Evolutionary conservation across 805 yeast genomes (phyloP).

Genomic region (Yarrowia yakushimensis): DNA sequence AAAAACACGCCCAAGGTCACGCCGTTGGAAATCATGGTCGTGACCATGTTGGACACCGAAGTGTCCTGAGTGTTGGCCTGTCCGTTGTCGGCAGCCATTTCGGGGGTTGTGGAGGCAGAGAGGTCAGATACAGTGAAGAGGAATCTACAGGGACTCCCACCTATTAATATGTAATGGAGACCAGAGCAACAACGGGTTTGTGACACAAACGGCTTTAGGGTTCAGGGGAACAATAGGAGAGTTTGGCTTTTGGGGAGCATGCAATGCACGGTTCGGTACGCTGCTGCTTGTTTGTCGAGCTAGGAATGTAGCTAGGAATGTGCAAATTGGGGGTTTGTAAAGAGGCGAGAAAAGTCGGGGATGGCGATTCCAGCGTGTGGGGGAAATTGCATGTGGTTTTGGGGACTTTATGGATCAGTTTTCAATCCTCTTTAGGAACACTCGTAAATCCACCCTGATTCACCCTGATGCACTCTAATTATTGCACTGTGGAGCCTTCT

Average conservation of each 20-base stretch:
- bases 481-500: not conserved
- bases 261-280: not conserved
- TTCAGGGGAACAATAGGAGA: conserved; percentile 22
- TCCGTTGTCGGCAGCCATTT: conserved; percentile 18
- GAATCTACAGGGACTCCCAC: not conserved
- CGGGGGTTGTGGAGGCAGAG: too few species aligned
- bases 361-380: not conserved
- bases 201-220: not conserved
- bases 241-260: not conserved
- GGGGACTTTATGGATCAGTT: not conserved
- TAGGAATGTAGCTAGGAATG: conserved; percentile 18
- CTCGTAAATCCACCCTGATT: too few species aligned
- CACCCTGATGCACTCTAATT: not conserved
- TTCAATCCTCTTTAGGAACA: too few species aligned
- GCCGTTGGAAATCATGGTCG: conserved; percentile 68
- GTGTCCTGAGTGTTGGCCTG: conserved; percentile 33
- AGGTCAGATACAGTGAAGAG: too few species aligned
- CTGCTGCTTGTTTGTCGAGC: not conserved
- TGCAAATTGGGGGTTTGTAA: not conserved
- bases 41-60: conserved; percentile 71
- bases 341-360: not conserved
- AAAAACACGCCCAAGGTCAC: conserved; percentile 62
- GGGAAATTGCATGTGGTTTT: too few species aligned
- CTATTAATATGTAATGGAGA: not conserved
- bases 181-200: not conserved